phyloP scores from a whole-genome alignment of 257 asterid genomes.

The Salvia rosmarinus region DNA sequence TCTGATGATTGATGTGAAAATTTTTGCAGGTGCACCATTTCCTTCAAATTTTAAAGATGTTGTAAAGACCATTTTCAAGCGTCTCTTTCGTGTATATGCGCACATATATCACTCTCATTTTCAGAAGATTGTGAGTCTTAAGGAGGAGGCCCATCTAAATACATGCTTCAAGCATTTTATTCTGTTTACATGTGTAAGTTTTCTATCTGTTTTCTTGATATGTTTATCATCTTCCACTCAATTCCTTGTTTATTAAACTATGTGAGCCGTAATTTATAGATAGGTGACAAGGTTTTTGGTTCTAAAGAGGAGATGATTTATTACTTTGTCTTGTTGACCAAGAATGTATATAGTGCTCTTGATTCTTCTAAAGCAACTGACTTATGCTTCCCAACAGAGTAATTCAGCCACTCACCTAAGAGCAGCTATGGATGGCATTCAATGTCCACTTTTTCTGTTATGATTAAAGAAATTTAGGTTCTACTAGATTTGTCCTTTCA shows the following conservation, averaged over 20 bases:
- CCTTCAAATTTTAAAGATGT: slow-evolving; percentile 80
- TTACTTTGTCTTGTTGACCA: background rate
- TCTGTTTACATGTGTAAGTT: slow-evolving; percentile 73
- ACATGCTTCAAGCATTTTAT: slow-evolving; percentile 86
- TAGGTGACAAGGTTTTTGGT: background rate
- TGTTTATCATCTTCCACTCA: background rate
- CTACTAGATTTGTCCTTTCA: background rate
- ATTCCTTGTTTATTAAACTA: background rate
- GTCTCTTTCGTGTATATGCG: slow-evolving; percentile 81
- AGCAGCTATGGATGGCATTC: background rate
- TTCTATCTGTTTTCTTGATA: background rate
- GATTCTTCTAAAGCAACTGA: slow-evolving; percentile 7
- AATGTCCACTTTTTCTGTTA: background rate
- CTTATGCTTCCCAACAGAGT: too few relatives aligned
- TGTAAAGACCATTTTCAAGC: slow-evolving; percentile 79
- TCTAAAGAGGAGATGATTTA: slow-evolving; percentile 1
- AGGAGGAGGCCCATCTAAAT: slow-evolving; percentile 85
- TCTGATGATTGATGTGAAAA: slow-evolving; percentile 33
- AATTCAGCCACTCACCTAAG: background rate
- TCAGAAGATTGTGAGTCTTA: slow-evolving; percentile 72
- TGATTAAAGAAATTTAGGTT: background rate
- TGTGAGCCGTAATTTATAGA: background rate
- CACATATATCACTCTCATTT: slow-evolving; percentile 85
- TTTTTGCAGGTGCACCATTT: slow-evolving; percentile 73
- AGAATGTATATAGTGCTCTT: background rate